phyloP scores from a whole-genome alignment of 345 rosid genomes.

The Noccaea bulbosa region DNA sequence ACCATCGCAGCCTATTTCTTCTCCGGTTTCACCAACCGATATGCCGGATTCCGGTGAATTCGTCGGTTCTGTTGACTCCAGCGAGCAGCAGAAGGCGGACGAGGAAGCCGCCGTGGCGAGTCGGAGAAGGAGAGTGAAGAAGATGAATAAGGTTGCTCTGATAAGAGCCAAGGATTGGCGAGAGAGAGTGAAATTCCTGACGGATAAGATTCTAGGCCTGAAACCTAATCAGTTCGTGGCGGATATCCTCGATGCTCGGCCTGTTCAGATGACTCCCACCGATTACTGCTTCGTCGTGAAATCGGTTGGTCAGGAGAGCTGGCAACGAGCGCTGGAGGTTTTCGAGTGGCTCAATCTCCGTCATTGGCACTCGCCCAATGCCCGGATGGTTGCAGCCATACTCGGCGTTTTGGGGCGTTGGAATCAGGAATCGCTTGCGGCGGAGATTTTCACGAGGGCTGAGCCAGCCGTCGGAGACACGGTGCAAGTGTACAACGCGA shows the following conservation, averaged over 20 bases:
- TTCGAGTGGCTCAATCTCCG: slow-evolving; percentile 93
- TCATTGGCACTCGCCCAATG: slow-evolving; percentile 79
- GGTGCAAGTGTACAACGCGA: slow-evolving; percentile 91
- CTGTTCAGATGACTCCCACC: slow-evolving; percentile 89
- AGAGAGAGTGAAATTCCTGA: slow-evolving; percentile 68
- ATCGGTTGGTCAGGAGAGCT: slow-evolving; percentile 75
- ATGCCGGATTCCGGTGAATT: slow-evolving; percentile 32
- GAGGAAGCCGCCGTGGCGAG: slow-evolving; percentile 51
- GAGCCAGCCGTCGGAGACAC: slow-evolving; percentile 64
- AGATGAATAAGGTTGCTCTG: slow-evolving; percentile 80
- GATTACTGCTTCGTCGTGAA: slow-evolving; percentile 89
- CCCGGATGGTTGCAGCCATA: slow-evolving; percentile 85
- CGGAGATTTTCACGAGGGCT: slow-evolving; percentile 70
- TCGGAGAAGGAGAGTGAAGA: slow-evolving; percentile 69
- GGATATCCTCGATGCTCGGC: slow-evolving; percentile 70
- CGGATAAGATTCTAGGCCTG: slow-evolving; percentile 65
- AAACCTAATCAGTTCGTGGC: slow-evolving; percentile 70
- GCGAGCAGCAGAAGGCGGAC: slow-evolving; percentile 38
- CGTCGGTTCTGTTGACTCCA: slow-evolving; percentile 25
- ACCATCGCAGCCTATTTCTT: slow-evolving; percentile 45
- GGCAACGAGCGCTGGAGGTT: slow-evolving; percentile 95
- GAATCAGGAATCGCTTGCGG: slow-evolving; percentile 75
- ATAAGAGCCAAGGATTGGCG: slow-evolving; percentile 91
- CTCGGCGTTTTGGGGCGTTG: slow-evolving; percentile 86
- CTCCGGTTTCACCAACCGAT: slow-evolving; percentile 38